Conservation (phyloP, 2,329 filamentous ascomycete species). For the Byssoonygena ceratinophila region DNA sequence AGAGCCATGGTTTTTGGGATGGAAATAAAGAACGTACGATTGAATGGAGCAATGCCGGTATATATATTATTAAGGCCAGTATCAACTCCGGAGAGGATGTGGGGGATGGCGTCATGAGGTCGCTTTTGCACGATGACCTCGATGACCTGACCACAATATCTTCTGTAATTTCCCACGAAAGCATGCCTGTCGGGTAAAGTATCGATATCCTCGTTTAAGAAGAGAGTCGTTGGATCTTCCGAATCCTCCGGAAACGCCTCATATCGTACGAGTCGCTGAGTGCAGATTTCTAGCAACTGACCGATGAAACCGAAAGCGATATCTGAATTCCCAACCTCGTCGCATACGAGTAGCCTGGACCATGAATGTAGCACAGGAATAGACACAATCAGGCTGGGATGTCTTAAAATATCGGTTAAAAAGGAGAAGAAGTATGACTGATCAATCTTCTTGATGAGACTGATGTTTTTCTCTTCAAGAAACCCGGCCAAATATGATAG, state of each 20-base stretch:
- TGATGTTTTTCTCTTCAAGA: conserved; percentile 63
- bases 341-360: conserved; percentile 68
- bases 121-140: conserved; percentile 75
- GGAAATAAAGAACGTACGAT: conserved; percentile 41
- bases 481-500: conserved; percentile 76
- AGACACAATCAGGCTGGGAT: conserved; percentile 80
- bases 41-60: conserved; percentile 55
- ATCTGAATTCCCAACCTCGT: conserved; percentile 49
- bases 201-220: conserved; percentile 87
- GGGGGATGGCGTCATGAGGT: conserved; percentile 71
- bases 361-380: conserved; percentile 86
- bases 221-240: conserved; percentile 65
- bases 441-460: conserved; percentile 55
- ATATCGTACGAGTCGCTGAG: conserved; percentile 72
- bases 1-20: neutral
- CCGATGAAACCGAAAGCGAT: conserved; percentile 57
- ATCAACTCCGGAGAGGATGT: conserved; percentile 74
- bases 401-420: conserved; percentile 66
- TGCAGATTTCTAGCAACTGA: conserved; percentile 70
- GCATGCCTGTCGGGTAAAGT: conserved; percentile 87
- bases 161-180: conserved; percentile 88
- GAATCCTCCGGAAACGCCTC: conserved; percentile 76
- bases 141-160: conserved; percentile 79
- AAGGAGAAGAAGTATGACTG: conserved; percentile 68
- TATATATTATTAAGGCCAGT: conserved; percentile 65